phyloP scores from a whole-genome alignment of 1,284 basidiomycete genomes.

The Puccinia horiana region DNA sequence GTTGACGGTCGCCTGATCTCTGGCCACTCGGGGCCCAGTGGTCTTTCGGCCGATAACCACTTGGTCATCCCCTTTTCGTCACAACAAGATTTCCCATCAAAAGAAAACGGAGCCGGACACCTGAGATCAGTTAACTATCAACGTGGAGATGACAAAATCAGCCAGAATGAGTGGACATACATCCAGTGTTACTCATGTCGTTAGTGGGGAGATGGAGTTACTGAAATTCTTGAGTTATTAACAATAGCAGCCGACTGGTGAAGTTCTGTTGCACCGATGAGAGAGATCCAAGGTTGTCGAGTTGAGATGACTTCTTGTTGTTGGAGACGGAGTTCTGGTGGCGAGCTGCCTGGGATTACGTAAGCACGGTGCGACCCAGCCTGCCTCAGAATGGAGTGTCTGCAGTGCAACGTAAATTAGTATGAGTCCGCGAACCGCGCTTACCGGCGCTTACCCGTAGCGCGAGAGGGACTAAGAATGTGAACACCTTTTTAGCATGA shows the following conservation, averaged over 20 bases:
- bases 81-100: neutral
- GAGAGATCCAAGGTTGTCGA: too few species aligned
- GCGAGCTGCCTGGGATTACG: neutral
- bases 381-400: neutral
- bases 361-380: neutral
- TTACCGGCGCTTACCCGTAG: too few species aligned
- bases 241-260: neutral
- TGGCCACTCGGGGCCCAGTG: slow-evolving; percentile 24
- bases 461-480: too few species aligned
- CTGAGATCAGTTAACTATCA: neutral
- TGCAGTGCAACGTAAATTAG: neutral
- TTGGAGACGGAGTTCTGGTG: too few species aligned
- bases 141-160: neutral
- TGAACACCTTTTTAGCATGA: too few species aligned
- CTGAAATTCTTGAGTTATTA: neutral
- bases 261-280: too few species aligned
- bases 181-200: neutral
- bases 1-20: slow-evolving; percentile 29
- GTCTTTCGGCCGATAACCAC: slow-evolving; percentile 41
- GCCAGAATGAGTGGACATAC: neutral
- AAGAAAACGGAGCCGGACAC: neutral
- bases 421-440: too few species aligned
- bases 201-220: neutral
- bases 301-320: too few species aligned
- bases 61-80: slow-evolving; percentile 28